Evolutionary conservation across 768 basidiomycete genomes (phyloP), one percentile per base, ranked within the genome.

Genomic region (Leucocoprinus leucothites): DNA sequence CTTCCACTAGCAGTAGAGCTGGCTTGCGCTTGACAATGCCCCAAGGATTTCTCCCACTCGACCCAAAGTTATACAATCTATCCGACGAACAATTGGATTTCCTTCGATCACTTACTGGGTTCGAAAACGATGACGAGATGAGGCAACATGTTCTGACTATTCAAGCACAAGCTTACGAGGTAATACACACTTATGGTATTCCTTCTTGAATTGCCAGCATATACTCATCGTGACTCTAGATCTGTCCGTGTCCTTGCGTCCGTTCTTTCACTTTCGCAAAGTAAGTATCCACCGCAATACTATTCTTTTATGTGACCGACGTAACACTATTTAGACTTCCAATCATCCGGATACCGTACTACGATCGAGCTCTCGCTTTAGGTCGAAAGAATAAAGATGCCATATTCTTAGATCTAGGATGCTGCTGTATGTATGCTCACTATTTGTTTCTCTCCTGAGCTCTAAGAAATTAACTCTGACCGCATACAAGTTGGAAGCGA

Each of bases 391-490:
- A 62, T 9, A 61, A 64, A 26, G 62, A 61, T n/a, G 67, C 74
- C 9, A 67, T 78, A 34, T 62, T 76, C 1, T 64, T 78, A 9
- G 77, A 78, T 53, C 61, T 76, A 14, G 77, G 73, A 6, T 78
- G 77, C 56, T 75, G 74, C 57, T 76, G 77, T 78, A 31, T 53
- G 68, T 64, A 38, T 21, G 36, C 35, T 26, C 40, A 44, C 28
- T 26, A 2, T 25, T 19, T 31, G 52, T n/a, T 21, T 48, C 14
- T 13, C 6, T 36, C 5, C 45, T 46, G 28, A 25, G 38, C 8
- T 1, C 28, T n/a, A 22, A 5, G 13, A 5, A 34, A 6, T 34
- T 34, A 13, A 13, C 13, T 34, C 13, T 50, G 9, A 38, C n/a
- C n/a, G n/a, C n/a, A 19, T 24, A 13, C 35, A 21, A 78, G 76